A percentile compares a stretch with the other conserved stretches of the same genome.
Evolutionary conservation across 306 rosid genomes (phyloP).

Genomic region (Nissolia schottii): DNA sequence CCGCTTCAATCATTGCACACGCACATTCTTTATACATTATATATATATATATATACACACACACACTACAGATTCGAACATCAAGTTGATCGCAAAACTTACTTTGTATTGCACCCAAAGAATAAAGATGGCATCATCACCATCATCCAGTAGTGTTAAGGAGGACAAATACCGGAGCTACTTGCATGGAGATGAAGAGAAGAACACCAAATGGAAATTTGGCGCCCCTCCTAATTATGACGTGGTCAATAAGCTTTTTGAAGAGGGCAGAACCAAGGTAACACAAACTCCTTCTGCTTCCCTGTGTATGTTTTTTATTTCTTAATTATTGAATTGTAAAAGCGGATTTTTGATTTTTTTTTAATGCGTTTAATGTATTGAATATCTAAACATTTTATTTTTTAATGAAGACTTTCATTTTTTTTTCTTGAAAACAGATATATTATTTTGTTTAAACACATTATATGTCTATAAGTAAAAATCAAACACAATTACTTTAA

Average conservation of each 20-base stretch:
- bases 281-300: neutral
- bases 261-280: slow-evolving; percentile 60
- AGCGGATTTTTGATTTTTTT: no score
- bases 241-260: slow-evolving; percentile 56
- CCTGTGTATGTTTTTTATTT: neutral
- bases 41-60: neutral
- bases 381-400: no score
- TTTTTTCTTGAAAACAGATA: no score
- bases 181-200: slow-evolving; percentile 43
- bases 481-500: no score
- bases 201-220: slow-evolving; percentile 55
- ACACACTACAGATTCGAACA: no score
- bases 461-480: no score
- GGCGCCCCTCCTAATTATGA: slow-evolving; percentile 54
- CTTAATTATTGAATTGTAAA: no score
- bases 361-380: no score
- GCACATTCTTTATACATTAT: no score
- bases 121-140: slow-evolving; percentile 33
- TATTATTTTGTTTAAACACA: no score
- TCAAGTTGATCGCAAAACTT: neutral
- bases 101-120: neutral
- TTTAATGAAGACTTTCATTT: no score
- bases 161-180: slow-evolving; percentile 44
- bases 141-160: neutral
- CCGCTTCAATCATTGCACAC: neutral